phyloP scores from a whole-genome alignment of 169 alveolate genomes.

The Plasmodium falciparum region DNA sequence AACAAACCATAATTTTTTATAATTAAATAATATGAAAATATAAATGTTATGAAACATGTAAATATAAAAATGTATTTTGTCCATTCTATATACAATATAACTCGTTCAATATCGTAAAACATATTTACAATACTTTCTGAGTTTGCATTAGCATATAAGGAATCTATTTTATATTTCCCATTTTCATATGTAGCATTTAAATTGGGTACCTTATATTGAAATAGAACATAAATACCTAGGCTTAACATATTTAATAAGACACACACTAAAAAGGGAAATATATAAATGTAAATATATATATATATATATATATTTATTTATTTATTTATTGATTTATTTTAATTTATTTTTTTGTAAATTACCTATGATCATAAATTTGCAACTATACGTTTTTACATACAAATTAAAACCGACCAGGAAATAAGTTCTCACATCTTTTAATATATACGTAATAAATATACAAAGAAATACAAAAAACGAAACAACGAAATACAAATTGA shows the following conservation, averaged over 20 bases:
- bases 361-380: constrained; percentile 45
- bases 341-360: not conserved
- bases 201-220: constrained; percentile 20
- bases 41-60: constrained; percentile 25
- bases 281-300: not conserved
- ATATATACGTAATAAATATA: constrained; percentile 19
- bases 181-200: constrained; percentile 5
- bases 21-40: constrained; percentile 17
- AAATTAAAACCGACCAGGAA: constrained; percentile 41
- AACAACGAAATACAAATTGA: constrained; percentile 20
- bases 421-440: constrained; percentile 14
- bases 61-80: constrained; percentile 14
- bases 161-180: constrained; percentile 23
- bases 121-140: constrained; percentile 17
- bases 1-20: constrained; percentile 44
- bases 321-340: not conserved
- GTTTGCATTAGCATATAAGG: not conserved
- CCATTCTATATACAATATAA: constrained; percentile 30
- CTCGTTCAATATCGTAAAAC: not conserved
- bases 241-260: constrained; percentile 11
- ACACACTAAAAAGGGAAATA: constrained; percentile 11
- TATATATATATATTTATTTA: not conserved
- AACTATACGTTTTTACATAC: constrained; percentile 27
- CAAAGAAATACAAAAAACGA: constrained; percentile 29
- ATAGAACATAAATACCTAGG: constrained; percentile 16